A percentile compares a stretch with the other conserved stretches of the same genome.
phyloP scores from a whole-genome alignment of 2,329 filamentous ascomycete species.

The Cladophialophora psammophila region DNA sequence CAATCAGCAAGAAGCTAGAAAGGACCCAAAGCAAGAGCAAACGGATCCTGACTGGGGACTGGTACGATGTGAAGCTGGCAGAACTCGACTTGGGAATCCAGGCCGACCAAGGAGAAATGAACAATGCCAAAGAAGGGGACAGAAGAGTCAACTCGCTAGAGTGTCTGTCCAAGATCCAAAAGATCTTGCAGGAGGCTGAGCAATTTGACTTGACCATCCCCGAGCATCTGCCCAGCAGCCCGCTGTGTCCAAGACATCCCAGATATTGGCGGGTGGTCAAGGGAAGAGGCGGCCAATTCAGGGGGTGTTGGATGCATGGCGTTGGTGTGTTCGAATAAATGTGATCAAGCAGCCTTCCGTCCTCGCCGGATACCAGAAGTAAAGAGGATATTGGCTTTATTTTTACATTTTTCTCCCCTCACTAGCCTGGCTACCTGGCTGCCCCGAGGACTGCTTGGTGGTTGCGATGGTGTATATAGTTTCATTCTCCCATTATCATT shows the following conservation, averaged over 20 bases:
- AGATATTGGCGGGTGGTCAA: conserved; percentile 40
- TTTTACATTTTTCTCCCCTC: too few species aligned
- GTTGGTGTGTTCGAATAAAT: conserved; percentile 30
- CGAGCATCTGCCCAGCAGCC: conserved; percentile 41
- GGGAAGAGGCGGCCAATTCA: conserved; percentile 36
- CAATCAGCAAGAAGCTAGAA: conserved; percentile 8
- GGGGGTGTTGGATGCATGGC: conserved; percentile 42
- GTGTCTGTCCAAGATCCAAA: conserved; percentile 13
- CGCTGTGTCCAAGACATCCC: conserved; percentile 40
- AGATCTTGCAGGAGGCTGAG: conserved; percentile 11
- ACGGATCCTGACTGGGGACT: conserved; percentile 31
- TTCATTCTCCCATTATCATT: too few species aligned
- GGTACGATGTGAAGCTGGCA: conserved; percentile 39
- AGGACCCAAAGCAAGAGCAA: conserved; percentile 25
- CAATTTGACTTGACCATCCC: conserved; percentile 38
- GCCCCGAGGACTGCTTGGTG: too few species aligned
- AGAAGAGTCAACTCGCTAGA: conserved; percentile 28
- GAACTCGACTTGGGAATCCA: conserved; percentile 31
- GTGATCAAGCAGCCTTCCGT: too few species aligned
- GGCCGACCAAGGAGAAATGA: conserved; percentile 16
- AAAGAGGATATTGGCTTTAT: too few species aligned
- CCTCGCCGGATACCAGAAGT: too few species aligned
- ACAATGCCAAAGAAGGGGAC: conserved; percentile 25
- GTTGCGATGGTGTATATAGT: too few species aligned
- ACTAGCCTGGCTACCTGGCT: too few species aligned